phyloP scores from a whole-genome alignment of 2,329 filamentous ascomycete genomes.

The Ascosphaera acerosa region DNA sequence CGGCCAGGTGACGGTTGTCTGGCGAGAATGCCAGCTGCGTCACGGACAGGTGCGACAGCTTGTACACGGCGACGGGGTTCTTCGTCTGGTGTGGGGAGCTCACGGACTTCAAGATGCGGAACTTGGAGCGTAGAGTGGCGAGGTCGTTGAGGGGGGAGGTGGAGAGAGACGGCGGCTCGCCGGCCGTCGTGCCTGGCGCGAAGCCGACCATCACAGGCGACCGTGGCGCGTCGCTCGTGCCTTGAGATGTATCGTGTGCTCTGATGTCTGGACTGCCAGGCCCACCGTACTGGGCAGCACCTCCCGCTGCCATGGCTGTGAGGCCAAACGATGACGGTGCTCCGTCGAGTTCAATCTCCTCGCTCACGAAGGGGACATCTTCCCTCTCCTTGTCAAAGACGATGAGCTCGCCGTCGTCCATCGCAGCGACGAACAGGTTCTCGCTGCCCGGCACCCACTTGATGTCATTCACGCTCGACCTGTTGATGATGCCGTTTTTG shows the following conservation, averaged over 20 bases:
- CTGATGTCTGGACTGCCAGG: conserved; percentile 13
- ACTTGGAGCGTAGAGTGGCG: no score
- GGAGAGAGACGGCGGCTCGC: no score
- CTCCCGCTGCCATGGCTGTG: no score
- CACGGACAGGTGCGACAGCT: conserved; percentile 69
- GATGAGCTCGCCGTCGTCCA: conserved; percentile 72
- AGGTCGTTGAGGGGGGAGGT: no score
- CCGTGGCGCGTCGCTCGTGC: conserved; percentile 7
- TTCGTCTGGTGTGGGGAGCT: conserved; percentile 80
- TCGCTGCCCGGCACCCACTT: conserved; percentile 88
- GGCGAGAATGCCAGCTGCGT: conserved; percentile 86
- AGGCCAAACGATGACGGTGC: no score
- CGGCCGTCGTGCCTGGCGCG: no score
- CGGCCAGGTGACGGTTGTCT: conserved; percentile 61
- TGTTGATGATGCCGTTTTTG: conserved; percentile 85
- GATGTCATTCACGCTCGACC: conserved; percentile 63
- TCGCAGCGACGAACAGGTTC: conserved; percentile 71
- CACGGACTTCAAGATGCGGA: conserved; percentile 79
- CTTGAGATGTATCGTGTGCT: conserved; percentile 9
- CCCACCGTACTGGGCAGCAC: no score
- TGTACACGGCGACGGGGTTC: conserved; percentile 85
- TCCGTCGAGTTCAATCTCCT: conserved; percentile 26
- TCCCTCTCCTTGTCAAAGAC: conserved; percentile 98
- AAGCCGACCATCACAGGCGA: no score
- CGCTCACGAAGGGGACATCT: conserved; percentile 51